These are phyloP conservation scores for Naematelia aurantialba DNA, from an alignment of 768 basidiomycete species.

Conservation along the genomic window DNA sequence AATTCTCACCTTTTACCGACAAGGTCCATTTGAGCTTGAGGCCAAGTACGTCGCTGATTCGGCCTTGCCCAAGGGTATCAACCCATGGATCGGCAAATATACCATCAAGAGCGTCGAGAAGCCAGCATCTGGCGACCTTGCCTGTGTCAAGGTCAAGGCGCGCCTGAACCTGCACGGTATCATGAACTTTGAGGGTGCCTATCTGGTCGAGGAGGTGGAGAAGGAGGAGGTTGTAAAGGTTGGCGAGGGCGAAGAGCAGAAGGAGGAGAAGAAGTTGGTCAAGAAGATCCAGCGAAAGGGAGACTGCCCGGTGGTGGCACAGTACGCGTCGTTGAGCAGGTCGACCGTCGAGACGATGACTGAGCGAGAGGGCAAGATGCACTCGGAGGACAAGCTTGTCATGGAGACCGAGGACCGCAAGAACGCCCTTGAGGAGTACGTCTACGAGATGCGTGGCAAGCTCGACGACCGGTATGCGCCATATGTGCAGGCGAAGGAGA, in stretches of 20 bases:
- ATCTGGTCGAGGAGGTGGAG: constrained; percentile 67
- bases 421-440: constrained; percentile 97
- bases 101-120: constrained; percentile 73
- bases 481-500: constrained; percentile 72
- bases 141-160: constrained; percentile 85
- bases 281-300: constrained; percentile 81
- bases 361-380: constrained; percentile 85
- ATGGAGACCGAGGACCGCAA: constrained; percentile 98
- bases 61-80: constrained; percentile 69
- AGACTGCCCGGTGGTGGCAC: constrained; percentile 69
- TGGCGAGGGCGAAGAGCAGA: constrained; percentile 56
- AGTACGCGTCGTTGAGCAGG: constrained; percentile 64
- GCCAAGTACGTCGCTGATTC: constrained; percentile 68
- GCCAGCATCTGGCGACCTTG: constrained; percentile 65
- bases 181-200: constrained; percentile 78
- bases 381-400: constrained; percentile 88
- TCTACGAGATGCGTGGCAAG: constrained; percentile 90
- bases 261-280: constrained; percentile 64
- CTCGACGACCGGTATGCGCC: constrained; percentile 80
- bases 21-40: constrained; percentile 80
- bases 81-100: constrained; percentile 80
- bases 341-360: constrained; percentile 61
- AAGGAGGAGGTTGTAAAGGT: constrained; percentile 74
- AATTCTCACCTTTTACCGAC: constrained; percentile 89
- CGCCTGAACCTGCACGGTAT: constrained; percentile 81